These are phyloP conservation scores for Aspergillus panamensis DNA, from an alignment of 495 filamentous ascomycete genomes.

Conservation along the genomic window DNA sequence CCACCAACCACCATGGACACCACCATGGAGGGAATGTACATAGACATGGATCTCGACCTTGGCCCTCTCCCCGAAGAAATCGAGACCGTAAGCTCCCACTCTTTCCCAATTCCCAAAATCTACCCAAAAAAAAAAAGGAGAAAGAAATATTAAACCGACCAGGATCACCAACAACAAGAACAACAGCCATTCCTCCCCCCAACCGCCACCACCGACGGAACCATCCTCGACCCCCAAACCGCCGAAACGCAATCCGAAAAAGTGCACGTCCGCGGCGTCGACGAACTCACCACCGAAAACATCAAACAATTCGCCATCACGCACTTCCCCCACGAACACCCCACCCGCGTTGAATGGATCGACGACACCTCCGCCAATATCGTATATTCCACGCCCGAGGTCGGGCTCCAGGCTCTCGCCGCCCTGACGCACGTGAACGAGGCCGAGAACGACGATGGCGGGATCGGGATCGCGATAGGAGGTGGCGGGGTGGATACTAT, in stretches of 20 bases:
- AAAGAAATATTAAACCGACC: neutral
- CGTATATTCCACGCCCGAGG: constrained; percentile 64
- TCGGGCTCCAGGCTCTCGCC: constrained; percentile 68
- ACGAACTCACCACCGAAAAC: constrained; percentile 73
- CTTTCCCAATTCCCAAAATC: neutral
- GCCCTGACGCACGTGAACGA: constrained; percentile 51
- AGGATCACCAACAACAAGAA: neutral
- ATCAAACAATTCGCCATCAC: constrained; percentile 66
- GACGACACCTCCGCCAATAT: constrained; percentile 89
- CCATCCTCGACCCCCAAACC: neutral
- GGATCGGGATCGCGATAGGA: neutral
- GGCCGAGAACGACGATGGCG: constrained; percentile 27
- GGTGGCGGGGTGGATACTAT: constrained; percentile 24
- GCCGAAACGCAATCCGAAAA: constrained; percentile 52
- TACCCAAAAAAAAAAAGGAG: neutral
- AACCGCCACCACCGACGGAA: neutral
- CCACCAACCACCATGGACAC: constrained; percentile 29
- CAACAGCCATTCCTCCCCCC: neutral
- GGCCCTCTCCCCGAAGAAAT: constrained; percentile 43
- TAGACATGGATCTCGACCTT: constrained; percentile 72
- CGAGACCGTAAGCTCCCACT: constrained; percentile 30
- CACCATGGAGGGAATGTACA: constrained; percentile 54
- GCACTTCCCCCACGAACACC: constrained; percentile 53
- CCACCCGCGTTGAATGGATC: constrained; percentile 82
- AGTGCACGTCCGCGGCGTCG: constrained; percentile 77